These are phyloP conservation scores for Xylaria sp. DNA, from an alignment of 2,329 filamentous ascomycete genomes.

Conservation along the genomic window DNA sequence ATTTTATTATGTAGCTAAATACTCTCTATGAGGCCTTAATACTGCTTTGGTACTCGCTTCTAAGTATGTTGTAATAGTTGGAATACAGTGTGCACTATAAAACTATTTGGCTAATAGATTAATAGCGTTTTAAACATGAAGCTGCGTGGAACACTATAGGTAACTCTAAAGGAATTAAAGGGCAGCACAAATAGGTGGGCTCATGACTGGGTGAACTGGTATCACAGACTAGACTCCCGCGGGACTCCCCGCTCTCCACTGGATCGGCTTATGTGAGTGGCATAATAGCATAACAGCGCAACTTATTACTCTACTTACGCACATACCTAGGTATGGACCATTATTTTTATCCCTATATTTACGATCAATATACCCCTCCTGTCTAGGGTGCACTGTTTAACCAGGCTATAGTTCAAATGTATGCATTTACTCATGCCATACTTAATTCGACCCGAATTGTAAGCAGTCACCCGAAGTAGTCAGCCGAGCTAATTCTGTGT, in stretches of 20 bases:
- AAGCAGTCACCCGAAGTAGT: conserved; percentile 2
- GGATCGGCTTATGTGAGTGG: not conserved
- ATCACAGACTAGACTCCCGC: conserved; percentile 11
- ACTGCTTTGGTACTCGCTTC: too few species aligned
- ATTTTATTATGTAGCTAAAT: too few species aligned
- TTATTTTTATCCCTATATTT: not conserved
- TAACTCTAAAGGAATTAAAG: too few species aligned
- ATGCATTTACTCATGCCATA: not conserved
- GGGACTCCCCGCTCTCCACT: conserved; percentile 12
- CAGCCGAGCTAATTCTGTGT: conserved; percentile 9
- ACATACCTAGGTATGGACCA: not conserved
- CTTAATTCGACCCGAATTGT: not conserved
- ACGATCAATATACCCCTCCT: conserved; percentile 1
- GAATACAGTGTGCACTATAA: too few species aligned
- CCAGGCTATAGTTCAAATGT: not conserved
- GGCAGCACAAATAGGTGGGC: too few species aligned
- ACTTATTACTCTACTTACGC: not conserved
- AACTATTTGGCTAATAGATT: too few species aligned
- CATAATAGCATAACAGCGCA: not conserved
- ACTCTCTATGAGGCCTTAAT: too few species aligned
- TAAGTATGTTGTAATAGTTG: too few species aligned
- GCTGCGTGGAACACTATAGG: too few species aligned
- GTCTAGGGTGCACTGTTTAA: not conserved
- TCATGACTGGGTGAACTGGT: too few species aligned
- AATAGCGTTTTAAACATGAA: too few species aligned